Percentiles rank a stretch among this genome's conserved stretches.
These are phyloP conservation scores for Xylaria sp. DNA, from an alignment of 2,329 filamentous ascomycete species.

Conservation along the genomic window DNA sequence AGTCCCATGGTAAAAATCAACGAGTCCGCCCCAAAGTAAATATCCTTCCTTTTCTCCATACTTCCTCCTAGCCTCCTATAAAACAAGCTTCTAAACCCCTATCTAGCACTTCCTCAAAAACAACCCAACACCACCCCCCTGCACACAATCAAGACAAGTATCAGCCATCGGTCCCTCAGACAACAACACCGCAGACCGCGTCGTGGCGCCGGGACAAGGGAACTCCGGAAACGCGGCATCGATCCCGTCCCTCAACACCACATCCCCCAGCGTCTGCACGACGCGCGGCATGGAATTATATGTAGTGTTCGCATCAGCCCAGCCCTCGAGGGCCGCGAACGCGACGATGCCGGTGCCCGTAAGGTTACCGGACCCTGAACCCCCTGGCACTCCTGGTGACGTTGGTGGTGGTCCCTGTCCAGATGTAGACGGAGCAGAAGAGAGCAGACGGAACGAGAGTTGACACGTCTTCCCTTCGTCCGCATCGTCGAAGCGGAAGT, in stretches of 20 bases:
- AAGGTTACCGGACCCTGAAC: slow-evolving; percentile 29
- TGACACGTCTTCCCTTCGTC: slow-evolving; percentile 69
- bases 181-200: slow-evolving; percentile 36
- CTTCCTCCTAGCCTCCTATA: not conserved
- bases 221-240: slow-evolving; percentile 36
- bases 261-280: slow-evolving; percentile 37
- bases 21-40: slow-evolving; percentile 16
- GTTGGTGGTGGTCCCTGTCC: not conserved
- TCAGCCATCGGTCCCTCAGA: slow-evolving; percentile 40
- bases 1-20: slow-evolving; percentile 4
- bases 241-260: slow-evolving; percentile 28
- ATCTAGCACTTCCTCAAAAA: slow-evolving; percentile 42
- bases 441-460: slow-evolving; percentile 67
- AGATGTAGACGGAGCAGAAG: not conserved
- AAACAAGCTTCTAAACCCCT: too few species aligned
- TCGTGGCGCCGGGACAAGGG: slow-evolving; percentile 40
- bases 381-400: too few species aligned
- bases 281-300: slow-evolving; percentile 39
- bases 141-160: slow-evolving; percentile 42
- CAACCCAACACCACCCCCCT: slow-evolving; percentile 40
- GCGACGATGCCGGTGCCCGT: slow-evolving; percentile 40
- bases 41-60: slow-evolving; percentile 6
- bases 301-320: slow-evolving; percentile 37
- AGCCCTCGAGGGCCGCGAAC: slow-evolving; percentile 41
- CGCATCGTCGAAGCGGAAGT: slow-evolving; percentile 71